Evolutionary conservation across 2,329 filamentous ascomycete species (phyloP).

Genomic region (Phialophora verrucosa): DNA sequence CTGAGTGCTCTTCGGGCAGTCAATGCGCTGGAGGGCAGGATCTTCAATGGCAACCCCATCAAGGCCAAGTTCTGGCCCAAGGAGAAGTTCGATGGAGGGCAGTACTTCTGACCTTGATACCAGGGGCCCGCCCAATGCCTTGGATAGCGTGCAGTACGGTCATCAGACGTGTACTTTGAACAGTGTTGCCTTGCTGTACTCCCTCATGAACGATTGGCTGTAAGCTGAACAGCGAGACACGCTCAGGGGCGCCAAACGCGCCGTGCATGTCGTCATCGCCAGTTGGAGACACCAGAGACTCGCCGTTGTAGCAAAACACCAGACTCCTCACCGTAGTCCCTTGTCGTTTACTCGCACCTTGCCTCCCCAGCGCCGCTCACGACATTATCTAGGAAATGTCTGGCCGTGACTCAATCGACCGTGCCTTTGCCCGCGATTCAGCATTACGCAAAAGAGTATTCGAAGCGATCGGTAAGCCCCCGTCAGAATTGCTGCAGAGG

Average conservation of each 20-base stretch:
- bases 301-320: not conserved
- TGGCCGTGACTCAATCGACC: slow-evolving; percentile 20
- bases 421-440: slow-evolving; percentile 26
- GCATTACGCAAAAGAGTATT: slow-evolving; percentile 30
- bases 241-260: not conserved
- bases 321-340: not conserved
- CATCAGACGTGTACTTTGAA: not conserved
- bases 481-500: not conserved
- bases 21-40: slow-evolving; percentile 82
- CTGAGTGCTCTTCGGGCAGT: slow-evolving; percentile 86
- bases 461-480: slow-evolving; percentile 32
- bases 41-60: slow-evolving; percentile 88
- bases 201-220: not conserved
- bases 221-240: not conserved
- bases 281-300: not conserved
- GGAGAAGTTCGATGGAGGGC: slow-evolving; percentile 72
- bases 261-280: slow-evolving; percentile 10
- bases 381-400: slow-evolving; percentile 12
- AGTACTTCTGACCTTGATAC: slow-evolving; percentile 22
- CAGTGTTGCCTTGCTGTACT: not conserved
- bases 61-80: slow-evolving; percentile 79
- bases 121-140: not conserved
- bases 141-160: not conserved
- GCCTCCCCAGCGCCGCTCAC: not conserved
- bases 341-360: not conserved